Evolutionary conservation across 2,329 filamentous ascomycete species (phyloP).

Genomic region (Penicillium brevicompactum): DNA sequence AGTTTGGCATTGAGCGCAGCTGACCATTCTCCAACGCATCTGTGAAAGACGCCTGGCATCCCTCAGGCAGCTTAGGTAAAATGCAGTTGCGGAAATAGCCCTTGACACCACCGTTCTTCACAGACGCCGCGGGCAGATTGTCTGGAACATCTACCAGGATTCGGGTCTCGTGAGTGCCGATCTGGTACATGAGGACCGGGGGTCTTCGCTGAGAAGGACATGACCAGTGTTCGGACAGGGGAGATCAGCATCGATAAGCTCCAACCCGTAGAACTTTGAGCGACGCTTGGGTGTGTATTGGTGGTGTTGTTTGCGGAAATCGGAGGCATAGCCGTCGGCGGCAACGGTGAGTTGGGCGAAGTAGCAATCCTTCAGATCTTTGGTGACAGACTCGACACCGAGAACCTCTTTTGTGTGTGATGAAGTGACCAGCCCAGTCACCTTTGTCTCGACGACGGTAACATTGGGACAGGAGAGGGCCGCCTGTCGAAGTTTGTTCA

Average conservation of each 20-base stretch:
- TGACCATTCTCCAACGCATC: conserved; percentile 76
- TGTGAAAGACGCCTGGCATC: conserved; percentile 72
- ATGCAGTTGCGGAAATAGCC: conserved; percentile 79
- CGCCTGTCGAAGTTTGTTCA: conserved; percentile 75
- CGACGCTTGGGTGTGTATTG: conserved; percentile 67
- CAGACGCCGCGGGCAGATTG: conserved; percentile 70
- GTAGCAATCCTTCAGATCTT: conserved; percentile 70
- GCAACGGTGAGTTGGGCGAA: conserved; percentile 87
- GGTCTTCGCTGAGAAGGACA: conserved; percentile 77
- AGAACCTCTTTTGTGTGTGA: conserved; percentile 71
- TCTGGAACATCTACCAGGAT: conserved; percentile 86
- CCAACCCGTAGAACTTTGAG: conserved; percentile 90
- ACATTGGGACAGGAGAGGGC: conserved; percentile 79
- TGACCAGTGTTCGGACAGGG: conserved; percentile 77
- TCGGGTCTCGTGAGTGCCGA: conserved; percentile 90
- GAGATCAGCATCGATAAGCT: conserved; percentile 83
- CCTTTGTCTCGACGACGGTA: conserved; percentile 87
- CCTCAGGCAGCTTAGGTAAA: conserved; percentile 72
- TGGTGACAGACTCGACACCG: conserved; percentile 76
- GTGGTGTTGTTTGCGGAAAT: conserved; percentile 82
- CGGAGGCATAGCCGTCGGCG: conserved; percentile 89
- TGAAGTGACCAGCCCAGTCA: conserved; percentile 71
- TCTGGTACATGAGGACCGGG: conserved; percentile 93
- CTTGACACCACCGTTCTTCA: conserved; percentile 78
- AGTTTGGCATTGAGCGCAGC: conserved; percentile 93